Conservation (phyloP, 1,284 basidiomycete genomes). For the Moniliella sp. region DNA sequence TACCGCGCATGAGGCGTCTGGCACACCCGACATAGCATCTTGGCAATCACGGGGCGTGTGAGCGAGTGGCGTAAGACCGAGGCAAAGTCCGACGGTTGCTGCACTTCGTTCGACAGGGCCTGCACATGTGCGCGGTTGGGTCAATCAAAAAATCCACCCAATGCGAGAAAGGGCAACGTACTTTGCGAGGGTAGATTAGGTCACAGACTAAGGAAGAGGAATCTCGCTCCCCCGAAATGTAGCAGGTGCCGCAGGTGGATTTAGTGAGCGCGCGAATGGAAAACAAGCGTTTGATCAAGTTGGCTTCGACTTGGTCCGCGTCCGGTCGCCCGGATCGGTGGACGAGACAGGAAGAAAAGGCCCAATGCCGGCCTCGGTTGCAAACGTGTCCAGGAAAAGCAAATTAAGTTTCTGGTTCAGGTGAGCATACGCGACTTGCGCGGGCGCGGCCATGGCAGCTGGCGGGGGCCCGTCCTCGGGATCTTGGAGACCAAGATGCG, state of each 20-base stretch:
- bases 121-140: not conserved
- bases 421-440: conserved; percentile 54
- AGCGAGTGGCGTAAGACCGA: conserved; percentile 56
- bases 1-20: conserved; percentile 48
- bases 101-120: conserved; percentile 40
- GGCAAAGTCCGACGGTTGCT: conserved; percentile 43
- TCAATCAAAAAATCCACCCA: not conserved
- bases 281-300: conserved; percentile 55
- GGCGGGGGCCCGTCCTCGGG: conserved; percentile 47
- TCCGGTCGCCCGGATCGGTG: too few relatives aligned
- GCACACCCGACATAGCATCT: conserved; percentile 64
- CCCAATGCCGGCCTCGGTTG: conserved; percentile 13
- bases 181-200: conserved; percentile 59
- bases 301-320: not conserved
- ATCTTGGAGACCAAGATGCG: conserved; percentile 70
- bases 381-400: conserved; percentile 52
- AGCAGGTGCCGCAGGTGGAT: conserved; percentile 56
- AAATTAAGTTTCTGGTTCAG: conserved; percentile 87
- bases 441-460: too few relatives aligned
- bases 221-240: conserved; percentile 39
- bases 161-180: not conserved
- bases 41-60: conserved; percentile 59
- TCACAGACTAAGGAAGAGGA: conserved; percentile 42
- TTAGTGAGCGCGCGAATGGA: conserved; percentile 54
- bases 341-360: too few relatives aligned